Conservation (phyloP, 129 eudicot genomes). For the Arctium lappa region DNA sequence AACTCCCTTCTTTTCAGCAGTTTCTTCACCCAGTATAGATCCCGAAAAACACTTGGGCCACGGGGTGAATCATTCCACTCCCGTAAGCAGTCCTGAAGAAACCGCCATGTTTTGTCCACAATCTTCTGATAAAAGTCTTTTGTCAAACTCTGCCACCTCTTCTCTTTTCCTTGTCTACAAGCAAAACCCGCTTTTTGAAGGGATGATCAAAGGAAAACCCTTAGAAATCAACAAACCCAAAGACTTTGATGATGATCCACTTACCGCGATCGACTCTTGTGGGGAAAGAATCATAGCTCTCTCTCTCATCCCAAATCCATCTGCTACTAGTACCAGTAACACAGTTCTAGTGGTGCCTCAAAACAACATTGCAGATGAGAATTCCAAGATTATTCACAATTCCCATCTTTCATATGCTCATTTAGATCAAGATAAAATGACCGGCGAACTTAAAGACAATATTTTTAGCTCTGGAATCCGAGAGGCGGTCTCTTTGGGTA, state of each 20-base stretch:
- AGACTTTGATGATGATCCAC: constrained; percentile 4
- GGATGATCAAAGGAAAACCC: constrained; percentile 35
- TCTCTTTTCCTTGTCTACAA: constrained; percentile 59
- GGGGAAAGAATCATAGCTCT: constrained; percentile 52
- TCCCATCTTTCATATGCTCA: constrained; percentile 8
- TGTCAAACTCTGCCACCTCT: constrained; percentile 43
- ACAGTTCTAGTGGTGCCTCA: constrained; percentile 38
- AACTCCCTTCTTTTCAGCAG: constrained; percentile 77
- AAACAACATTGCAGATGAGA: constrained; percentile 22
- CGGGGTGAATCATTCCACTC: constrained; percentile 79
- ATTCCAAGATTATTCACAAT: constrained; percentile 20
- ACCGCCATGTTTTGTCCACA: constrained; percentile 51
- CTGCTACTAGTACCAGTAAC: not conserved
- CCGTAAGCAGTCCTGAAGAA: constrained; percentile 90
- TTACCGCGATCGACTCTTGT: constrained; percentile 26
- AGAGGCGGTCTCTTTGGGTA: constrained; percentile 70
- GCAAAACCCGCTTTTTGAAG: constrained; percentile 77
- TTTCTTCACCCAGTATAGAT: constrained; percentile 61
- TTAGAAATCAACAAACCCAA: constrained; percentile 18
- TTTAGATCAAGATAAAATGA: constrained; percentile 8
- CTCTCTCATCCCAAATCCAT: constrained; percentile 25
- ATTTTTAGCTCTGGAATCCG: constrained; percentile 49
- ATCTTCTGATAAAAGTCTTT: constrained; percentile 37
- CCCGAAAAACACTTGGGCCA: constrained; percentile 39
- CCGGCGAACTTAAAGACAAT: constrained; percentile 13